Evolutionary conservation across 768 basidiomycete species (phyloP).

Genomic region (Amanita pseudoporphyria): DNA sequence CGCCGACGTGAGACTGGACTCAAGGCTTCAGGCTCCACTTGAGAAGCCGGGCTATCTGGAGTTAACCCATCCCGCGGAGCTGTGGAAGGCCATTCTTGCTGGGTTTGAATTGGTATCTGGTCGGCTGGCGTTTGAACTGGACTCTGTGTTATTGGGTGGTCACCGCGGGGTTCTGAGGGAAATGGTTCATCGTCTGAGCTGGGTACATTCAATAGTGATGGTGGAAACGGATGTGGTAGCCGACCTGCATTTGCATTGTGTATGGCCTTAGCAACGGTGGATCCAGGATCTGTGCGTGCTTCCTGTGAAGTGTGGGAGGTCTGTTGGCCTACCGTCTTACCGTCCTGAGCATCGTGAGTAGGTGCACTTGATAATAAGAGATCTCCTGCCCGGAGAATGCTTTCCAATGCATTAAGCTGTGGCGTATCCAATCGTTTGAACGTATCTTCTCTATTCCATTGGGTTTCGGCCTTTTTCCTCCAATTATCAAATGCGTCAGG

Average conservation of each 20-base stretch:
- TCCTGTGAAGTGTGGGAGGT: neutral
- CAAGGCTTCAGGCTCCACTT: neutral
- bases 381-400: constrained; percentile 14
- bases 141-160: neutral
- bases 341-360: constrained; percentile 1
- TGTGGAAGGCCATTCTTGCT: neutral
- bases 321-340: constrained; percentile 1
- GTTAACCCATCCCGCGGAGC: neutral
- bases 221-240: too few species aligned
- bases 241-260: neutral
- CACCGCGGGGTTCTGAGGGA: neutral
- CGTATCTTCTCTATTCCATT: constrained; percentile 5
- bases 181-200: neutral
- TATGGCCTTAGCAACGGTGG: neutral
- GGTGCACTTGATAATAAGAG: neutral
- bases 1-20: constrained; percentile 45
- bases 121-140: neutral
- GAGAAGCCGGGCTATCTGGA: neutral
- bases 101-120: neutral
- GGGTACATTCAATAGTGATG: neutral
- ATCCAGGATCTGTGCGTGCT: neutral
- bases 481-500: neutral
- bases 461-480: neutral
- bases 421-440: constrained; percentile 15
- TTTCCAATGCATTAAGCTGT: constrained; percentile 18